Base-by-base conservation (phyloP, 495 filamentous ascomycete species). In the Lichina pygmaea region DNA sequence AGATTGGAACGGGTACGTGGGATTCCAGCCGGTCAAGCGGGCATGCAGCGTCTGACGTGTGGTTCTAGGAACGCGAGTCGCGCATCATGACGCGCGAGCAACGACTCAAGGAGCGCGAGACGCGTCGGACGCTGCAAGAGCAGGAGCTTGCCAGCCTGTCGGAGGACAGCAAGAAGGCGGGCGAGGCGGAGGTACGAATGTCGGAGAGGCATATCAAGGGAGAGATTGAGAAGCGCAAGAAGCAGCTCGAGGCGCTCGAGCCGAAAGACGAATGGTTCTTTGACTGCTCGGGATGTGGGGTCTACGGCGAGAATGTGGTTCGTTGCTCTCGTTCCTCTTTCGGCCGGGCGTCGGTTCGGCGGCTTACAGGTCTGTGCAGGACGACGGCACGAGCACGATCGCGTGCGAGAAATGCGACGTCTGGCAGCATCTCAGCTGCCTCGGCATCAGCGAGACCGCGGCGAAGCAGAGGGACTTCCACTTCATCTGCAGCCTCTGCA, bases 371-470 rank as follows among this genome's bases (percentile, higher is more conserved):
- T 37, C 36, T 1, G n/a, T 31, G 8, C 43, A 77, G 70, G 86
- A 94, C 51, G 89, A 94, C 52, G 89, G 89, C 42, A 76, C 80
- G 2, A 82, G 92, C 57, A 93, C 81, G 55, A 72, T 97, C 48
- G 78, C 85, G n/a, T 97, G 89, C 57, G 89, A 95, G 53, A 76
- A 68, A 43, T 97, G 89, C 66, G 89, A 79, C 55, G 75, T 92
- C 15, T 97, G 89, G 89, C 86, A 94, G 55, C 89, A 94, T 53
- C 86, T 80, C 63, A 77, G 75, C 43, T 97, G 89, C 54, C 72
- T 93, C 43, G 79, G 75, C 33, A 80, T 95, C 47, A 67, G 66
- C 9, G 68, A 82, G 48, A 64, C 66, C 41, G 77, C 81, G 47
- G 86, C 82, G 6, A 83, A 93, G 45, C 65, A 73, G 41, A 81